Percentiles rank a stretch among this genome's conserved stretches.
These are phyloP conservation scores for Gnetum montanum DNA, from an alignment of 75 land plant genomes.

Conservation along the genomic window DNA sequence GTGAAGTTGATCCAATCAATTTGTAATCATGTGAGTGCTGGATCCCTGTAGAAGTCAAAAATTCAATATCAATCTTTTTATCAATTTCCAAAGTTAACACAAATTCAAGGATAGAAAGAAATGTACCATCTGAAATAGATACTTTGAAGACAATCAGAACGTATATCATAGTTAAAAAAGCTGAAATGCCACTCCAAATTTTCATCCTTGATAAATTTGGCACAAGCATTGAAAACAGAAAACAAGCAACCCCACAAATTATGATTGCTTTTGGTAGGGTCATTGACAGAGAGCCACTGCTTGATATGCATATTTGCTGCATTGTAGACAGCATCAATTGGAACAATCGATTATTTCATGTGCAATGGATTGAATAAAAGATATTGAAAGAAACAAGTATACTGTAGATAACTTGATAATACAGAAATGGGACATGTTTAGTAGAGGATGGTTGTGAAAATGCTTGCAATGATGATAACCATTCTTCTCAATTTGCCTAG, in stretches of 20 bases:
- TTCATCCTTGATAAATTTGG: slow-evolving; percentile 44
- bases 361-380: no score
- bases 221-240: slow-evolving; percentile 28
- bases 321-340: no score
- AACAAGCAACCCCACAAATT: slow-evolving; percentile 23
- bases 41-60: slow-evolving; percentile 7
- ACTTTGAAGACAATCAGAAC: slow-evolving; percentile 15
- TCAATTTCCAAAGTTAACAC: not conserved
- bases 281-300: slow-evolving; percentile 12
- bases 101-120: not conserved
- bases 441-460: no score
- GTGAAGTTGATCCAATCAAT: slow-evolving; percentile 16
- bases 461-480: no score
- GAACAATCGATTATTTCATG: no score
- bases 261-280: slow-evolving; percentile 32
- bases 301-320: slow-evolving; percentile 32
- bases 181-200: slow-evolving; percentile 24
- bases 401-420: no score
- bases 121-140: slow-evolving; percentile 36
- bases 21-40: slow-evolving; percentile 20
- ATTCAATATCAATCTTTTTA: not conserved
- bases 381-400: no score
- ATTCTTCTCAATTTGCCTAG: no score
- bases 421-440: no score
- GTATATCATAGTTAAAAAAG: slow-evolving; percentile 25